Evolutionary conservation across 1,284 basidiomycete genomes (phyloP), one percentile per base, ranked within the genome.

Genomic region (Phlebopus sp.): DNA sequence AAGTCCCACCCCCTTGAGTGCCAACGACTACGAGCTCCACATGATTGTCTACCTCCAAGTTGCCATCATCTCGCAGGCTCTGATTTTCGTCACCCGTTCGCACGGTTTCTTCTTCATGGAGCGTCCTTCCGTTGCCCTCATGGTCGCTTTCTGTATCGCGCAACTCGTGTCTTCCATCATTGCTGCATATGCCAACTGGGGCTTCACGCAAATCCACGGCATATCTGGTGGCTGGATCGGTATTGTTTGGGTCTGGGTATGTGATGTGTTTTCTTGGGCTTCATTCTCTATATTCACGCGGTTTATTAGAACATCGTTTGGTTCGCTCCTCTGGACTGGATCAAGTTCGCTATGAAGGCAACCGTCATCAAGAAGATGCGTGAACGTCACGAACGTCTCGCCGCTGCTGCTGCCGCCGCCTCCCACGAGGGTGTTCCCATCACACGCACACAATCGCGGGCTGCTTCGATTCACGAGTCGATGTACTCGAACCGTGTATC

Each of bases 91-190:
- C 69, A 97, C 94, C 31, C 92, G 94, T 76, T 88, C 94, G 58
- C 95, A 97, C 70, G 81, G 90, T 23, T 96, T 92, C 80, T 98
- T 94, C 82, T 97, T 96, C 82, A 93, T 92, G 89, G 95, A 98
- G 74, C 86, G 94, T 54, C 95, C 94, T 19, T 96, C 94, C 39
- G 74, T 79, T 44, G 95, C 95, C 39, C 81, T 98, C 48, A 78
- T 98, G 75, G 71, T 74, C 56, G 95, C 95, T 35, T 98, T 98
- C 82, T 86, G 84, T 68, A 58, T 97, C 50, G 95, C 95, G 31
- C 95, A 97, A 74, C 81, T 97, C 51, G 78, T 97, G 55, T 92
- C 94, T 3, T 92, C 92, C 45, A 94, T 97, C 76, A 97, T 98
- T 59, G 93, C 95, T 47, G 92, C 80, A 29, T 97, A 86, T 72